Conservation (phyloP, 2,329 filamentous ascomycete genomes). For the Talaromyces sp. region DNA sequence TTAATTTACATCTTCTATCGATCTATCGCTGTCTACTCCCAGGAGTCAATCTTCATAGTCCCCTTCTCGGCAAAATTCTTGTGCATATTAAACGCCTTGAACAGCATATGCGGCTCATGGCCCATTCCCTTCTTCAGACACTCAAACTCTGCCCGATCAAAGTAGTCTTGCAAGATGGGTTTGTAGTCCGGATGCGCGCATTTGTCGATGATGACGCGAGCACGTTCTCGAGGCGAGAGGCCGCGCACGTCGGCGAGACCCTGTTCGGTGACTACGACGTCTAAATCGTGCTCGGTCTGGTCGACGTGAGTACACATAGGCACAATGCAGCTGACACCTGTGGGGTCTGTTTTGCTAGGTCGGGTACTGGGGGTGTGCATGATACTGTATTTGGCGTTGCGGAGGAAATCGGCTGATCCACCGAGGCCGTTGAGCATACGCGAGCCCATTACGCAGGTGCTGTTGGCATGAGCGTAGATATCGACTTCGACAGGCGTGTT, state of each 20-base stretch:
- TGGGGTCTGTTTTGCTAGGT: slow-evolving; percentile 76
- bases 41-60: slow-evolving; percentile 79
- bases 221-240: slow-evolving; percentile 73
- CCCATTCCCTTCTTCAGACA: slow-evolving; percentile 83
- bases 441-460: slow-evolving; percentile 81
- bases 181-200: slow-evolving; percentile 82
- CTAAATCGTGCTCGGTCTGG: slow-evolving; percentile 89
- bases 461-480: slow-evolving; percentile 92
- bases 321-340: slow-evolving; percentile 82
- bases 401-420: slow-evolving; percentile 77
- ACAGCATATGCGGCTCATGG: slow-evolving; percentile 84
- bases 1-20: background rate
- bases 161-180: slow-evolving; percentile 77
- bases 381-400: slow-evolving; percentile 77
- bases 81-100: slow-evolving; percentile 86
- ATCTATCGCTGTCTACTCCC: slow-evolving; percentile 42
- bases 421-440: slow-evolving; percentile 85
- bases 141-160: slow-evolving; percentile 81
- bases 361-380: slow-evolving; percentile 87
- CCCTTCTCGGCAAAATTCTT: slow-evolving; percentile 76
- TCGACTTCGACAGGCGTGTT: slow-evolving; percentile 93
- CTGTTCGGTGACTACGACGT: slow-evolving; percentile 76
- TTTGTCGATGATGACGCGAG: slow-evolving; percentile 80
- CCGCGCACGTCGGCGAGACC: slow-evolving; percentile 84
- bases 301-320: slow-evolving; percentile 91